Base-by-base conservation (phyloP, 2,329 filamentous ascomycete genomes). In the Grosmannia serpens region DNA sequence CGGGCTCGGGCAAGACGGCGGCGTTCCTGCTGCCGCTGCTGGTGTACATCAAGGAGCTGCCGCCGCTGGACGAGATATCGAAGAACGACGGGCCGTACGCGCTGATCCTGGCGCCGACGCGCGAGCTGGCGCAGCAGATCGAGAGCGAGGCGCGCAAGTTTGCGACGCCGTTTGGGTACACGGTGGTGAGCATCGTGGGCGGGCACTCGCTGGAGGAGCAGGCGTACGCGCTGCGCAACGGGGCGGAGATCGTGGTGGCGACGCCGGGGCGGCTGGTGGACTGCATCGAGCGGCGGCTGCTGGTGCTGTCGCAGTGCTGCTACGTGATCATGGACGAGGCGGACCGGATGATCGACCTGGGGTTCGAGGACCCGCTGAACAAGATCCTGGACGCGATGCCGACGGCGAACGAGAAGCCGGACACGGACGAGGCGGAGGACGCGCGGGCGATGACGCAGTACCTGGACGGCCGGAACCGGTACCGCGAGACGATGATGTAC, bases 401-500 rank as follows among this genome's bases (percentile, higher is more conserved):
- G 0, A 89, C 96, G 9, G 80, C 81, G 55, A 97, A 99, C 72
- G 89, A 96, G 72, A 99, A 97, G 72, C 94, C 94, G 0, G 94
- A 99, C 71, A 88, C 83, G 0, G 92, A 97, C 15, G 89, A 89
- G 57, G 94, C 94, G 7, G 94, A 99, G 71, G 83, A 97, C 68
- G 78, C 88, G 0, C 77, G 81, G 59, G 84, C 86, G n/a, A 97
- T 97, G 92, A 86, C 85, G 65, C 81, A 83, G 59, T 87, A 88
- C 66, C 75, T 95, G 1, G 85, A 86, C 57, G 84, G 84, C 22
- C 84, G 84, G 64, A 87, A 91, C 67, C 82, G 88, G 26, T 97
- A 97, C 75, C 81, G 94, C 60, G 92, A 99, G 72, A 99, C 94
- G 0, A 99, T 99, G 94, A 99, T 99, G 94, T 99, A 97, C 83